phyloP scores from a whole-genome alignment of 2,329 filamentous ascomycete species.

The Calonectria naviculata region DNA sequence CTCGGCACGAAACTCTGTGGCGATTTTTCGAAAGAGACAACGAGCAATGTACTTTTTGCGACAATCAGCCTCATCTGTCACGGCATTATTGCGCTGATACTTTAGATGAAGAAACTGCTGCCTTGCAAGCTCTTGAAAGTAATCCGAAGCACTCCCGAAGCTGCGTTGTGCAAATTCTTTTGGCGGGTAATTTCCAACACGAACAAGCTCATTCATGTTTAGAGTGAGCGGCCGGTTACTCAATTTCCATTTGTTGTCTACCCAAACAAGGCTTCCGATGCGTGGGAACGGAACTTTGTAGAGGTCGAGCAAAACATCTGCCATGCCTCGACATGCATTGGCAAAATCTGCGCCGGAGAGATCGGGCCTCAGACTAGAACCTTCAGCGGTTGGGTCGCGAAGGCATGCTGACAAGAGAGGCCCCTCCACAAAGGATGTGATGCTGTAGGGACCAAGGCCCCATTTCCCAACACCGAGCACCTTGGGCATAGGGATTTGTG shows the following conservation, averaged over 20 bases:
- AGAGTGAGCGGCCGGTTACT: not conserved
- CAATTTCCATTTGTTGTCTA: not conserved
- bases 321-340: not conserved
- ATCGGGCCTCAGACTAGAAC: not conserved
- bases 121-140: not conserved
- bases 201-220: not conserved
- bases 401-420: not conserved
- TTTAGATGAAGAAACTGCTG: not conserved
- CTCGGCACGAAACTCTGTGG: not conserved
- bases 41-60: not conserved
- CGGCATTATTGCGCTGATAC: not conserved
- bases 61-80: not conserved
- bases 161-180: not conserved
- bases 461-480: not conserved
- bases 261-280: not conserved
- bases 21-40: not conserved
- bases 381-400: not conserved
- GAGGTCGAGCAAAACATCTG: not conserved
- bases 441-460: not conserved
- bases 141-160: not conserved
- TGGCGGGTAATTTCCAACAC: not conserved
- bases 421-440: not conserved
- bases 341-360: not conserved
- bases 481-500: not conserved
- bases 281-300: not conserved